Conservation (phyloP, 805 yeast genomes). For the Pichia californica region DNA sequence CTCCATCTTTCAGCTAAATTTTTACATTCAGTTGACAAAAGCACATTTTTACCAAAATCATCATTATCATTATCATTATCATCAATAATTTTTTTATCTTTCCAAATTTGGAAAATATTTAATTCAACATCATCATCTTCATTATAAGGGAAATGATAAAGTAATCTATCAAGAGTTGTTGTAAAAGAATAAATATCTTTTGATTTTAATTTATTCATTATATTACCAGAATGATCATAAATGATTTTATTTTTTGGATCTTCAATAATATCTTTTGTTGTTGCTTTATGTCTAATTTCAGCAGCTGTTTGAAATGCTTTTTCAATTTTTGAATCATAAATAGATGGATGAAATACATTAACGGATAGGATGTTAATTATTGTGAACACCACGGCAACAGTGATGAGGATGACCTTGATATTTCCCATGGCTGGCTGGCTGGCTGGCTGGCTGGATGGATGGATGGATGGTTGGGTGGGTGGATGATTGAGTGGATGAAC, state of each 20-base stretch:
- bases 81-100: too few species aligned
- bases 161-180: conserved; percentile 25
- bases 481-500: too few species aligned
- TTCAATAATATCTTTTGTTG: neutral
- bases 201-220: conserved; percentile 15
- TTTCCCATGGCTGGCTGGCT: too few species aligned
- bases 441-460: too few species aligned
- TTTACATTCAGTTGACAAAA: conserved; percentile 24
- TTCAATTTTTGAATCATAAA: conserved; percentile 4
- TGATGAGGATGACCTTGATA: conserved; percentile 6
- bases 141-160: conserved; percentile 26
- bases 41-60: conserved; percentile 8
- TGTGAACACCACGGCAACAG: conserved; percentile 9
- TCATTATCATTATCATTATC: neutral
- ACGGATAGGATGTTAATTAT: conserved; percentile 9
- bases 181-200: conserved; percentile 26
- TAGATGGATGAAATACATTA: conserved; percentile 2
- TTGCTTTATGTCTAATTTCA: neutral
- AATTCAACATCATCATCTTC: conserved; percentile 22
- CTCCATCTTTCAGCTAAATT: conserved; percentile 29
- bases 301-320: conserved; percentile 7
- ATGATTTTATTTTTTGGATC: neutral
- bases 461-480: too few species aligned
- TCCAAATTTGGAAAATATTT: conserved; percentile 29
- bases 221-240: conserved; percentile 6